phyloP scores from a whole-genome alignment of 805 yeast genomes.

The Myxozyma nipponensis region DNA sequence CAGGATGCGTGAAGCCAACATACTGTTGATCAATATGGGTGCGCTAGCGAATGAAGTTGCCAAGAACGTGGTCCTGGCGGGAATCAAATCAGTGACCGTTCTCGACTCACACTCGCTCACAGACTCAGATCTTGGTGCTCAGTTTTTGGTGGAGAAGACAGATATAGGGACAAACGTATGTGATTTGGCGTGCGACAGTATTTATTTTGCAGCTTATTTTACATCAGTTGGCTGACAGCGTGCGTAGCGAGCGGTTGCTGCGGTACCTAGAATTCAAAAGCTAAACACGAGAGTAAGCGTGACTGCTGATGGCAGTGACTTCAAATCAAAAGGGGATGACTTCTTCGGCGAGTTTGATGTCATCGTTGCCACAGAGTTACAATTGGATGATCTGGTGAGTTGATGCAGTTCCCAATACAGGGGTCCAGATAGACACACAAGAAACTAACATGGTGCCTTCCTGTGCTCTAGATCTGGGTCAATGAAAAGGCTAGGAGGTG shows the following conservation, averaged over 20 bases:
- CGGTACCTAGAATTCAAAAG: conserved; percentile 56
- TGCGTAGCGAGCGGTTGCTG: conserved; percentile 48
- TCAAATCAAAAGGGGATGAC: conserved; percentile 31
- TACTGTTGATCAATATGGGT: conserved; percentile 67
- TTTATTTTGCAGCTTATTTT: not conserved
- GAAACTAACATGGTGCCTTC: not conserved
- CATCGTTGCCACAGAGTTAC: conserved; percentile 69
- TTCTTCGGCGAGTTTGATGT: conserved; percentile 60
- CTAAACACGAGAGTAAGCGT: conserved; percentile 77
- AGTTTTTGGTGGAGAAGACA: conserved; percentile 61
- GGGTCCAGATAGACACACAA: not conserved
- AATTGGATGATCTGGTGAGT: conserved; percentile 38
- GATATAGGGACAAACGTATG: conserved; percentile 49
- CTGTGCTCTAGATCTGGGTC: conserved; percentile 37
- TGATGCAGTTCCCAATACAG: not conserved
- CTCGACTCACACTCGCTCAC: conserved; percentile 54
- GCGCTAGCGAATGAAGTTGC: conserved; percentile 77
- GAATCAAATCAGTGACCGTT: conserved; percentile 73
- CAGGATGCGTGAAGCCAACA: conserved; percentile 63
- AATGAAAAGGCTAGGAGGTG: conserved; percentile 55
- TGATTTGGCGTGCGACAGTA: not conserved
- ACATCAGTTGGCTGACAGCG: not conserved
- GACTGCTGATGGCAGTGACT: conserved; percentile 37
- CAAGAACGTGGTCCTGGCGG: conserved; percentile 83
- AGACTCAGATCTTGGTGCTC: conserved; percentile 65